Base-by-base conservation (phyloP, 306 rosid genomes). In the Cicer judaicum region DNA sequence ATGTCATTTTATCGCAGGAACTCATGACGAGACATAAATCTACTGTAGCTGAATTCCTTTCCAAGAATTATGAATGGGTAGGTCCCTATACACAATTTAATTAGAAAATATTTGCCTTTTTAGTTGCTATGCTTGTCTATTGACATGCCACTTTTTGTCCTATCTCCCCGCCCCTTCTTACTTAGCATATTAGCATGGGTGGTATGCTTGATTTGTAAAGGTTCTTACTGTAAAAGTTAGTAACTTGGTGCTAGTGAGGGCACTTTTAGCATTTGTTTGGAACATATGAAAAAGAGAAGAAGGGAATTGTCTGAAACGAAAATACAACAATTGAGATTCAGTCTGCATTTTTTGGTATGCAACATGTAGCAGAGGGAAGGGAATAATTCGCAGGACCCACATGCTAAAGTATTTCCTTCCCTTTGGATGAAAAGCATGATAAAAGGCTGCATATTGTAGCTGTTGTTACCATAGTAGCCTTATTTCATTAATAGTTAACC, bases 21-120 rank as follows among this genome's bases (percentile, higher is more conserved):
- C 93, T 93, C 54, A 72, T 93, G 96, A 93, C 97, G 2, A 89
- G 98, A 85, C 97, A 93, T 77, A 93, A 93, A 83, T 93, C 98
- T 8, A 93, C 98, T 0, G 97, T 93, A 61, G 92, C 98, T 0
- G 97, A 91, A 14, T 93, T 91, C 73, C 97, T 93, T 61, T 85
- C 93, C 55, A 86, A 85, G 68, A 89, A 93, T 64, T 93, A 88
- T 87, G 97, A 89, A 78, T 91, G 98, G 98, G 97, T 88, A 83
- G 77, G 85, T 29, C 62, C 44, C 64, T 50, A 53, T 24, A 38
- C 52, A 63, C 72, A 62, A 48, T 40, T 68, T 24, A 70, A 21
- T 54, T 36, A 34, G 52, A 50, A 71, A 36, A 50, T 18, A 47
- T 9, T 46, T 21, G 7, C 2, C 24, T 39, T 14, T 44, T 34